A percentile compares a stretch with the other conserved stretches of the same genome.
Conservation (phyloP, 768 basidiomycete genomes). For the Leccinum variicolor region DNA sequence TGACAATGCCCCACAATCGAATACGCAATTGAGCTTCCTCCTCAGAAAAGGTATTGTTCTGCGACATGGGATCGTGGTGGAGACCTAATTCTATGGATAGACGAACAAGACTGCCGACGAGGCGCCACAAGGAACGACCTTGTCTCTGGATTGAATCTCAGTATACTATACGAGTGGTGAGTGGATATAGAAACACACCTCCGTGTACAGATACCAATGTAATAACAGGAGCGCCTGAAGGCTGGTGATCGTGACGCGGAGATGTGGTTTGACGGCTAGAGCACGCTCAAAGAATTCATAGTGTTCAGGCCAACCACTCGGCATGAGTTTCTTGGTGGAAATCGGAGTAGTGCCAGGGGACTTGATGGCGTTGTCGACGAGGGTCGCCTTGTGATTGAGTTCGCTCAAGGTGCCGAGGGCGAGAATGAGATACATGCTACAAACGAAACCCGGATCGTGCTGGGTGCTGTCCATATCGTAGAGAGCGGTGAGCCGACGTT, state of each 20-base stretch:
- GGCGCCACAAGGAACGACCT: conserved; percentile 86
- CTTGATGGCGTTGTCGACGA: conserved; percentile 44
- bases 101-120: conserved; percentile 81
- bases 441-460: conserved; percentile 76
- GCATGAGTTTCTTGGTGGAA: conserved; percentile 58
- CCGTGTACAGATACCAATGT: conserved; percentile 89
- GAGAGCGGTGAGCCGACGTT: conserved; percentile 58
- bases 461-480: conserved; percentile 54
- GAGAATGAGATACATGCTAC: conserved; percentile 72
- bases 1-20: conserved; percentile 80
- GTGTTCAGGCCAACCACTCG: conserved; percentile 66
- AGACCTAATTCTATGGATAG: conserved; percentile 80
- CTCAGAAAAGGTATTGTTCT: conserved; percentile 59
- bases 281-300: conserved; percentile 85
- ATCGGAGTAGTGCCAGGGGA: conserved; percentile 31
- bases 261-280: conserved; percentile 72
- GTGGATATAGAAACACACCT: conserved; percentile 44
- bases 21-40: conserved; percentile 78
- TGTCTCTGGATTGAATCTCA: conserved; percentile 55
- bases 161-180: background rate
- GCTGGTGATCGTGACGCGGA: conserved; percentile 78
- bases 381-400: conserved; percentile 66
- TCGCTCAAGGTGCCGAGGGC: conserved; percentile 83
- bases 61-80: conserved; percentile 78
- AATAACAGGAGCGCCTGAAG: conserved; percentile 80